Base-by-base conservation (phyloP, 2,329 filamentous ascomycete genomes). In the Botrytis aclada region DNA sequence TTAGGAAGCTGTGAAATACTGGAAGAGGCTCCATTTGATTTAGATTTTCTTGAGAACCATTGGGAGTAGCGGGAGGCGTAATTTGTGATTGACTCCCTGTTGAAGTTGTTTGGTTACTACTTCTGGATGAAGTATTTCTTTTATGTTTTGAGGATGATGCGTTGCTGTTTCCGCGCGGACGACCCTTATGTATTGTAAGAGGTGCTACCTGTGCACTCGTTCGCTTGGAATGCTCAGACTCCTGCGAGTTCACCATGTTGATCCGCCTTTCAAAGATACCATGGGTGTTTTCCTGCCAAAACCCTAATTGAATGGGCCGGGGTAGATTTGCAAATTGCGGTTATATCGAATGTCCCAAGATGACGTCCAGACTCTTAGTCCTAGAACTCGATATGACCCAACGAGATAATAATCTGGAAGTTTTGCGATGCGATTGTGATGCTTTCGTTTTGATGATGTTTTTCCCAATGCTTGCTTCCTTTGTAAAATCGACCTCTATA, bases 1-100 rank as follows among this genome's bases (percentile, higher is more conserved):
- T 92, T 63, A 99, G 86, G 80, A 97, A 99, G 85, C 96, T 97
- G 86, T 97, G 93, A 81, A 98, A 97, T 73, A 94, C 86, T 3
- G 92, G 86, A 10, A 86, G 83, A 69, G 81, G 79, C 75, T 84
- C 83, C 67, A 81, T 77, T 74, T 83, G 78, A 78, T 82, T 81
- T 75, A 83, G 79, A 77, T 84, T 78, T 77, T 93, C 90, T 80
- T 87, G 87, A 37, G 89, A 90, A 79, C 87, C 87, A 82, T 90
- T 90, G 29, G 93, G 93, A 14, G 93, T 95, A 75, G 90, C 85
- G 60, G 93, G 93, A 41, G 93, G 93, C 66, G 92, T 95, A 83
- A 95, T 92, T 77, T 94, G 90, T 39, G 79, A 77, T 58, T 78
- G 79, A 61, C 69, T 74, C 61, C 73, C 77, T 29, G 76, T 70